Evolutionary conservation across 2,329 filamentous ascomycete genomes (phyloP), one percentile per base, ranked within the genome.

Genomic region (Lachnellula occidentalis): DNA sequence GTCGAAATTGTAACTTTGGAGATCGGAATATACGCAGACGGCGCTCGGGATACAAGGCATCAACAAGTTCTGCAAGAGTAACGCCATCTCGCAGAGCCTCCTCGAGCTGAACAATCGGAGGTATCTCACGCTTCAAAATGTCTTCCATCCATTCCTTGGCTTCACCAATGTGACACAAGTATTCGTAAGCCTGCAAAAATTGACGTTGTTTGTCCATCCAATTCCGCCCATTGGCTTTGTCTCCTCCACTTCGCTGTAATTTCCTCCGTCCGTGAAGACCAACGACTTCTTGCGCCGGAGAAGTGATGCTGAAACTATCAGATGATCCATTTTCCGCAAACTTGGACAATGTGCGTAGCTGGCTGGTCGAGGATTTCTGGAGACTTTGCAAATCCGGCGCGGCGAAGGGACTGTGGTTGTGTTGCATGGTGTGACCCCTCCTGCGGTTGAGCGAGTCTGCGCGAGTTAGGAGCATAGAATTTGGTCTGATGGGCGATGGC

Each of bases 201-300:
- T 97, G 92, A 24, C 94, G 83, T 69, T 99, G 92, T 69, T 95
- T 94, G 71, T 99, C 94, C 92, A 99, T 99, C 94, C 94, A 99
- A 69, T 92, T 95, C 48, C 88, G 83, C 19, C 86, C 85, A 9
- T 57, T 58, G n/a, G 53, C 57, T 27, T 51, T 47, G 2, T 74
- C 74, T 61, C 79, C 83, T 58, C 81, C 81, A 24, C 81, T 80
- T 59, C 90, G 80, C 71, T 96, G 94, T 51, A 99, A 73, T 63
- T 85, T 86, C 58, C 92, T 81, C 49, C 95, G 83, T 19, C 94
- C 92, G 60, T 90, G 86, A 42, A 99, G 75, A 37, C 94, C 94
- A 19, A 87, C 85, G 1, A 99, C 94, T 68, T 96, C 90, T 66
- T 95, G 88, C 15, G 86, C 85, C 1, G 87, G 80, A 0, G 85